Base-by-base conservation (phyloP, 495 filamentous ascomycete species). In the Talaromyces wortmannii region DNA sequence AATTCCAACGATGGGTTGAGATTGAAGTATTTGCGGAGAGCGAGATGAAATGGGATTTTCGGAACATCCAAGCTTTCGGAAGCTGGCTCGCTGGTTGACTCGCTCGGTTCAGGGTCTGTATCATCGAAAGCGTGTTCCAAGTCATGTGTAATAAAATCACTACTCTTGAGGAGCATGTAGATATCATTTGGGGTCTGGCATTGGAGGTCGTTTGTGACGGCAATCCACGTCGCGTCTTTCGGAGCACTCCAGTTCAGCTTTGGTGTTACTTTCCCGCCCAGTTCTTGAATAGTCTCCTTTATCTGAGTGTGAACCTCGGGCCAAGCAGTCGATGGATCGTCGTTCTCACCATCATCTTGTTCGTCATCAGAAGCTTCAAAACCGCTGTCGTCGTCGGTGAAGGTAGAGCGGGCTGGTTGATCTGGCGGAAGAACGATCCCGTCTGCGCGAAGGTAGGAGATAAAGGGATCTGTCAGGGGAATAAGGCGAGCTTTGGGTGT, bases 241-340 rank as follows among this genome's bases (percentile, higher is more conserved):
- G 94, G 94, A 4, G 89, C 83, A 31, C 91, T 96, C 94, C 94
- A 99, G 76, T 97, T 96, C 23, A 99, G 76, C 63, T 99, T 99
- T 3, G 95, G 95, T 0, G 83, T 82, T 0, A 91, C 91, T 32
- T 82, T 83, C 55, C 94, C 92, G 32, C 88, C 90, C 0, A 97
- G 79, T 54, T 88, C 83, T 4, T 78, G 62, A 59, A 99, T 96
- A 5, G 83, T 86, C 13, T 76, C 66, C 68, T 85, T 87, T 64
- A 99, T 87, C 48, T 80, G 66, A 40, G 80, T 66, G 70, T 99
- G 95, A 2, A 92, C 79, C 16, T 89, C 85, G 6, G 78, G 79
- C 83, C 85, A 88, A 31, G 71, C 69, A 17, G 61, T 63, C 2
- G 83, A 85, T 0, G 85, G 82, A 44, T 87, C 83, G 7, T 65